Evolutionary conservation across 179 eudicot species (phyloP), one percentile per base, ranked within the genome.

Genomic region (Dionaea muscipula): DNA sequence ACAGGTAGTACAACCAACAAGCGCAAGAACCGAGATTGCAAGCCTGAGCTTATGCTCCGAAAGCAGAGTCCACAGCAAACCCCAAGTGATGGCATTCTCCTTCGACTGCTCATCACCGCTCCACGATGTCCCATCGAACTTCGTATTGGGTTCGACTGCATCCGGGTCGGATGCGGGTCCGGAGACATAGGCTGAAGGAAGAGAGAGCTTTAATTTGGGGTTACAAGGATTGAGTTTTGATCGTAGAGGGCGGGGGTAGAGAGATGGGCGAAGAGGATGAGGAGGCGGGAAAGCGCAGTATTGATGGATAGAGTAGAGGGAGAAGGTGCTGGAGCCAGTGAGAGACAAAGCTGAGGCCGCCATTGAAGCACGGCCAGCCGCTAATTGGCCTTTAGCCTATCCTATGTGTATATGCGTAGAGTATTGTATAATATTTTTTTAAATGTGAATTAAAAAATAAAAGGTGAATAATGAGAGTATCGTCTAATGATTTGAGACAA

Each of bases 151-250:
- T 20, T 71, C 74, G 16, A 64, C 26, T 0, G 53, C 70, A 16
- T 59, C 68, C 26, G 84, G 76, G 35, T 83, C 97, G 40, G 85
- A 78, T 12, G 83, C 83, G 11, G 96, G 96, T 20, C 88, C 91
- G 0, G 85, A 57, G 0, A 77, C 77, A 37, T 88, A 76, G 17
- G 96, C 94, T 16, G 61, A 56, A 2, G 63, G 54, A 2, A 66
- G 53, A n/a, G 48, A 10, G 50, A 44, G 57, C 10, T 21, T 47
- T 20, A 55, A 20, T 43, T 10, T 25, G 59, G 24, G 57, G 16
- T 24, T 12, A 25, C 20, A 15, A 19, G 9, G 19, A 4, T 35
- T 48, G 59, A 53, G 51, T 0, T 21, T 27, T 56, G 57, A 56
- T 24, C 26, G 40, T 54, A 58, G 59, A 55, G 26, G 65, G 57